These are phyloP conservation scores for Emergomyces orientalis DNA, from an alignment of 2,329 filamentous ascomycete genomes.

Conservation along the genomic window DNA sequence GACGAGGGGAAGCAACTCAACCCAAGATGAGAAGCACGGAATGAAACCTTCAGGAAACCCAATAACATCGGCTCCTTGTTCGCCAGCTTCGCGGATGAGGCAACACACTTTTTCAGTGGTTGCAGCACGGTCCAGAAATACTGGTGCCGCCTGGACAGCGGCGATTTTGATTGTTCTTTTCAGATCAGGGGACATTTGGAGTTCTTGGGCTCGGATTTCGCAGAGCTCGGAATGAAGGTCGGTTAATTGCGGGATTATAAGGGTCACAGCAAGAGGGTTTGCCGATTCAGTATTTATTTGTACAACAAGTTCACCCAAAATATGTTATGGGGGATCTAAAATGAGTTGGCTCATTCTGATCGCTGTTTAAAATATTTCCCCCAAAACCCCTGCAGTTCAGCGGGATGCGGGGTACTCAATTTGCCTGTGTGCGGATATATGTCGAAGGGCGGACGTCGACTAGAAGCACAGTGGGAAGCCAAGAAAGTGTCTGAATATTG, in stretches of 20 bases:
- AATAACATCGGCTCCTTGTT: slow-evolving; percentile 7
- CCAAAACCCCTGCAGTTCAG: not conserved
- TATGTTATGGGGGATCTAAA: not conserved
- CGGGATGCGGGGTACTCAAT: not conserved
- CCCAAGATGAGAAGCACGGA: slow-evolving; percentile 4
- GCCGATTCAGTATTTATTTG: not conserved
- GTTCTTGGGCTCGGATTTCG: not conserved
- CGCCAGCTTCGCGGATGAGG: slow-evolving; percentile 9
- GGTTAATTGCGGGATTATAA: not conserved
- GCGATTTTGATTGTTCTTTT: slow-evolving; percentile 2
- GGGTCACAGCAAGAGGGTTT: not conserved
- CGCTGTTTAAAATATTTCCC: not conserved
- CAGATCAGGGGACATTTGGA: not conserved
- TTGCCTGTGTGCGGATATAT: not conserved
- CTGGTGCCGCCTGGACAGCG: slow-evolving; percentile 7
- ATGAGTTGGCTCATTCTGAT: not conserved
- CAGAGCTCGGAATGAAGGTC: not conserved
- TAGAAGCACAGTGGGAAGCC: too few relatives aligned
- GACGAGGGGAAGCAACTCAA: not conserved
- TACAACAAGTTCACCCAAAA: not conserved
- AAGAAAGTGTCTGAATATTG: too few relatives aligned
- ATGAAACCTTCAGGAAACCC: slow-evolving; percentile 8
- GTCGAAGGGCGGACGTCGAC: not conserved
- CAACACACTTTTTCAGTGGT: slow-evolving; percentile 8
- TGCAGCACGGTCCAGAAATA: slow-evolving; percentile 5